Conservation (phyloP, 805 yeast species). For the Dipodascus albidus region DNA sequence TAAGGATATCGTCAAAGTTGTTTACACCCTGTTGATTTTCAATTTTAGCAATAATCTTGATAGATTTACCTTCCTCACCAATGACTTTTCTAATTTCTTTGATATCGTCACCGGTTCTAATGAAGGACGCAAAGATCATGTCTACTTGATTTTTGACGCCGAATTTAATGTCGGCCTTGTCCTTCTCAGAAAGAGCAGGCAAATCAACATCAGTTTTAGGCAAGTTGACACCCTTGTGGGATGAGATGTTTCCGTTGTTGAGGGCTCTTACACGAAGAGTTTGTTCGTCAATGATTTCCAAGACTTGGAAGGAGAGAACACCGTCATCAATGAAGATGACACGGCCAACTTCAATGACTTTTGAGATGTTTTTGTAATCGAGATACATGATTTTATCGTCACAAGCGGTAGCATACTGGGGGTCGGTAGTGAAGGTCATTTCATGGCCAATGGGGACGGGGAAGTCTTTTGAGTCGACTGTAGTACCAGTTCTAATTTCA, state of each 20-base stretch:
- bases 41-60: conserved; percentile 94
- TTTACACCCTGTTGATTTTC: conserved; percentile 99
- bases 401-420: conserved; percentile 54
- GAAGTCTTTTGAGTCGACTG: conserved; percentile 66
- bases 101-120: conserved; percentile 89
- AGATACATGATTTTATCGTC: conserved; percentile 77
- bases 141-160: conserved; percentile 97
- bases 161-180: conserved; percentile 78
- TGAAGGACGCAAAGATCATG: conserved; percentile 97
- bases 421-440: conserved; percentile 90
- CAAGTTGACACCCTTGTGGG: conserved; percentile 98
- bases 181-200: conserved; percentile 97
- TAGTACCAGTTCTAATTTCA: conserved; percentile 97
- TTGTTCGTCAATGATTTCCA: conserved; percentile 66
- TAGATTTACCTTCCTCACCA: conserved; percentile 93
- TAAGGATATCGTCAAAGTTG: conserved; percentile 94
- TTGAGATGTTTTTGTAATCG: conserved; percentile 94
- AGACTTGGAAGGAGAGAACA: conserved; percentile 88
- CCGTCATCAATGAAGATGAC: conserved; percentile 96
- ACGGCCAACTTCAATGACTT: conserved; percentile 79
- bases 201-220: conserved; percentile 98
- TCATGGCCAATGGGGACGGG: conserved; percentile 79
- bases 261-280: conserved; percentile 81
- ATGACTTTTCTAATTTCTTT: conserved; percentile 81
- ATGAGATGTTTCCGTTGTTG: conserved; percentile 90